Conservation (phyloP, 208 protist genomes). For the Strigomonas culicis region DNA sequence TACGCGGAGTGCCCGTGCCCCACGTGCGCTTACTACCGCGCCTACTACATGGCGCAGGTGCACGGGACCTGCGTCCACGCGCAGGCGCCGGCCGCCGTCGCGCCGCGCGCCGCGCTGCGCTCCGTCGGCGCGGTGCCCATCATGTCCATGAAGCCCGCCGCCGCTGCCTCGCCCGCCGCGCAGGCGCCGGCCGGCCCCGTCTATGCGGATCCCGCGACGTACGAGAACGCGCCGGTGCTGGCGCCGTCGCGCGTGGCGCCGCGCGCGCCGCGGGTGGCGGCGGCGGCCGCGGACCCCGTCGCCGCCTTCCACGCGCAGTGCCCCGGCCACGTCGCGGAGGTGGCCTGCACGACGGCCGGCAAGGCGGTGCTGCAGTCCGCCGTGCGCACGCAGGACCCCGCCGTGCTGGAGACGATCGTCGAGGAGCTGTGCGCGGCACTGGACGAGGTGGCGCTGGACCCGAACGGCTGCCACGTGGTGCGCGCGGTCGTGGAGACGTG, state of each 20-base stretch:
- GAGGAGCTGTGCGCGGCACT: slow-evolving; percentile 48
- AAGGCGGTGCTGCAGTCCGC: slow-evolving; percentile 44
- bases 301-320: slow-evolving; percentile 22
- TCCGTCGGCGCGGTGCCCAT: slow-evolving; percentile 24
- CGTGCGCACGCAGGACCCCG: slow-evolving; percentile 40
- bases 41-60: slow-evolving; percentile 24
- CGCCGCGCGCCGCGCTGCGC: slow-evolving; percentile 5
- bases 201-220: background rate
- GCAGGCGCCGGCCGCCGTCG: background rate
- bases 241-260: slow-evolving; percentile 1
- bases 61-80: background rate
- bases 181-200: background rate
- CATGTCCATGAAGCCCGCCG: slow-evolving; percentile 16
- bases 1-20: slow-evolving; percentile 44
- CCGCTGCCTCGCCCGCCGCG: background rate
- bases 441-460: slow-evolving; percentile 56
- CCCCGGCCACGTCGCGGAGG: slow-evolving; percentile 44
- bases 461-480: slow-evolving; percentile 73
- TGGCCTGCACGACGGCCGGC: slow-evolving; percentile 55
- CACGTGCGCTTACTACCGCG: slow-evolving; percentile 39
- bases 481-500: slow-evolving; percentile 48
- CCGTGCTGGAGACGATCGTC: slow-evolving; percentile 40
- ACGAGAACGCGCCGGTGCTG: slow-evolving; percentile 1
- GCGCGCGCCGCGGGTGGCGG: slow-evolving; percentile 4
- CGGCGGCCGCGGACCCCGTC: slow-evolving; percentile 5